Base-by-base conservation (phyloP, 768 basidiomycete species). In the Panellus pusillus region DNA sequence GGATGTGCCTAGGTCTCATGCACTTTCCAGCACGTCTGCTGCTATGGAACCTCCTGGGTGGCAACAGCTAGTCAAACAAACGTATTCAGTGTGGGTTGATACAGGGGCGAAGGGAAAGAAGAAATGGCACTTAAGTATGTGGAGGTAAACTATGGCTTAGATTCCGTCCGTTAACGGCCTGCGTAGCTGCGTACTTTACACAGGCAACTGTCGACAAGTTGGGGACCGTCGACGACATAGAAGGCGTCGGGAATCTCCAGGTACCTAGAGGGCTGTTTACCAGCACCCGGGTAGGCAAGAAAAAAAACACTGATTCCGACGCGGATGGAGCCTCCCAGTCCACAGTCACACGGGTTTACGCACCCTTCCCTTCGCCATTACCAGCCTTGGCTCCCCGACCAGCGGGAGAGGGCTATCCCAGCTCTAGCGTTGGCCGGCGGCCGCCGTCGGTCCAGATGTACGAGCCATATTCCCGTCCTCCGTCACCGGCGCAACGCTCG, bases 111-210 rank as follows among this genome's bases (percentile, higher is more conserved):
- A 78, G 60, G 84, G 87, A 38, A 74, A 74, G 50, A 78, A 85
- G 44, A 92, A 92, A 71, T 91, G 89, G 90, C 90, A 91, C 67
- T 74, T 92, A 38, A 91, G 89, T 91, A 65, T 67, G 83, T 72
- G 37, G 20, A 44, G 42, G 52, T 60, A 49, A 51, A 38, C 38
- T 44, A 37, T 39, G 36, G 39, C 56, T 52, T 53, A 49, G 14
- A 36, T 24, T 44, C 46, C 40, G 39, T 48, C 27, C 14, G 20
- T 51, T 58, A 46, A 50, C 19, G n/a, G 28, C 11, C 7, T 1
- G 9, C 14, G 4, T 20, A 91, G 90, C 87, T 66, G 88, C 90
- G 4, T 92, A 92, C 69, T 92, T 90, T 66, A 89, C 90, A 27
- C 87, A 89, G 59, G 72, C 78, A 4, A 89, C 86, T 0, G 82